Base-by-base conservation (phyloP, 164 flowering plant genomes). In the Piper longum region DNA sequence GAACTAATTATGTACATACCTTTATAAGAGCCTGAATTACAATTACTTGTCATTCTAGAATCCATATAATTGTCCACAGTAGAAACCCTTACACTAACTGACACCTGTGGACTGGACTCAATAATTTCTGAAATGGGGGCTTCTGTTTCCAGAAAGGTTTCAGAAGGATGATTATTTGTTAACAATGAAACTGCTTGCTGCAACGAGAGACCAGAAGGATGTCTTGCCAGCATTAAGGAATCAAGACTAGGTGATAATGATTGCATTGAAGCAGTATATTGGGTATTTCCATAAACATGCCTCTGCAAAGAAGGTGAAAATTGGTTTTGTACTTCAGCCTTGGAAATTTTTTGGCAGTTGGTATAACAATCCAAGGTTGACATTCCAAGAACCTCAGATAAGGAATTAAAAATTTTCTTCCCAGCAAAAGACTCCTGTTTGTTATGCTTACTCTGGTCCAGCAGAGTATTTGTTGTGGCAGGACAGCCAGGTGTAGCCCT, bases 401-500 rank as follows among this genome's bases (percentile, higher is more conserved):
- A 41, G 26, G 60, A 19, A 66, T 41, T 64, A 44, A 70, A 60
- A 67, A 73, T 60, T 19, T 60, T 43, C 59, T 73, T 64, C 60
- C 69, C 75, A 57, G 45, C 43, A 56, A 71, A 63, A 58, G 62
- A 56, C 3, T 80, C 76, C 16, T 41, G 43, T 54, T 75, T 75
- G 56, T 66, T 60, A 48, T 65, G 72, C 59, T 67, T 78, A 52
- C 42, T 54, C 61, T 71, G 61, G 48, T 74, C 83, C 17, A 72
- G 69, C 61, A 61, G 43, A 18, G 64, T 55, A 72, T 73, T 66
- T 3, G 76, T 80, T 59, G 89, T 75, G 42, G 76, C 64, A 64
- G 82, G 81, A 57, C 77, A 81, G 59, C 76, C 84, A 45, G 84
- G 81, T 18, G 81, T 71, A 65, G 79, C 73, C 64, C 87, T 89